Percentiles rank a stretch among this genome's conserved stretches.
Evolutionary conservation across 2,329 filamentous ascomycete genomes (phyloP).

Genomic region (Diaporthe caulivora): DNA sequence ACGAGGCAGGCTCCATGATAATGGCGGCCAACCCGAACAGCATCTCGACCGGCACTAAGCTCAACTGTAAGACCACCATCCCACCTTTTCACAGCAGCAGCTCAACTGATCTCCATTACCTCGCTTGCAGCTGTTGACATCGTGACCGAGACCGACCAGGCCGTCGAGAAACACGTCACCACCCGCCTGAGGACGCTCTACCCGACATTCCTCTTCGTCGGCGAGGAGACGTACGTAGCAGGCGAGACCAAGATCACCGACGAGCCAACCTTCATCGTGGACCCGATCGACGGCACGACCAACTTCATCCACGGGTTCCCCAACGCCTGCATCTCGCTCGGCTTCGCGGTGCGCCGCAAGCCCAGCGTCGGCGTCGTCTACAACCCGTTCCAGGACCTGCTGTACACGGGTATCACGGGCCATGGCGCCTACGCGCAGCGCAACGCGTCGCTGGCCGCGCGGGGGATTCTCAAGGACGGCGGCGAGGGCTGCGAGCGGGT

Average conservation of each 20-base stretch:
- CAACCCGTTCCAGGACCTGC: constrained; percentile 78
- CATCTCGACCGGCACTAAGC: constrained; percentile 70
- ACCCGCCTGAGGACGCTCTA: constrained; percentile 63
- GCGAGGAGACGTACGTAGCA: constrained; percentile 81
- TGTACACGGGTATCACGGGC: constrained; percentile 78
- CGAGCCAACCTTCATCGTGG: constrained; percentile 82
- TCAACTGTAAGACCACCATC: constrained; percentile 66
- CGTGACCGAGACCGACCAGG: constrained; percentile 76
- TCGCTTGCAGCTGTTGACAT: constrained; percentile 71
- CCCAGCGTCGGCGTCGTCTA: constrained; percentile 82
- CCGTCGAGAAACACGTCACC: constrained; percentile 73
- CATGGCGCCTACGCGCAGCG: constrained; percentile 72
- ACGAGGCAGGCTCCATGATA: constrained; percentile 75
- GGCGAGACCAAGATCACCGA: constrained; percentile 71
- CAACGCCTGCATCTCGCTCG: constrained; percentile 81
- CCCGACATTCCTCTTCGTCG: constrained; percentile 74
- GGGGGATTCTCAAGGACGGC: constrained; percentile 43
- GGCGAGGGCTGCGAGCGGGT: constrained; percentile 38
- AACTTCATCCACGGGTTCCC: constrained; percentile 86
- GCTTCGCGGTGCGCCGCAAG: constrained; percentile 71
- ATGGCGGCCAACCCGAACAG: constrained; percentile 70
- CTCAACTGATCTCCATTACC: neutral
- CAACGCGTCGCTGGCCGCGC: constrained; percentile 55
- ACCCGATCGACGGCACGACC: constrained; percentile 85
- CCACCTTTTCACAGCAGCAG: neutral